Evolutionary conservation across 2,329 filamentous ascomycete genomes (phyloP), one percentile per base, ranked within the genome.

Genomic region (Phialophora verrucosa): DNA sequence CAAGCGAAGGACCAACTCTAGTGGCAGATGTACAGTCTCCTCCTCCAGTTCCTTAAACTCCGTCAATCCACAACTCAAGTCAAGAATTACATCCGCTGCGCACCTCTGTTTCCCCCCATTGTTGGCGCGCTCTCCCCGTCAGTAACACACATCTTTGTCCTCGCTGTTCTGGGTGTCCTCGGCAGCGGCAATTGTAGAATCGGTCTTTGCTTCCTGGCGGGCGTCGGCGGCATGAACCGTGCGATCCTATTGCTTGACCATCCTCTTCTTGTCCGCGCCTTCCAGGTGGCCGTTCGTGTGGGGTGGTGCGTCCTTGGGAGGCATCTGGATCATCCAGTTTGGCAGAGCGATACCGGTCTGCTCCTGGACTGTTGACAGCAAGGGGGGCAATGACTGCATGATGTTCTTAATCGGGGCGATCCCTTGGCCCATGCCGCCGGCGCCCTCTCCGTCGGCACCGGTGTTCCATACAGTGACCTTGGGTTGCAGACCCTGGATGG

Each of bases 381-480:
- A 83, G 4, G 92, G 92, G 42, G 92, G 92, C 68, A 96, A 81
- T 76, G 88, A 90, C 82, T 95, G 92, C 80, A 95, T 93, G 44
- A 96, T 84, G 72, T 94, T 93, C 70, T 91, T 84, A 79, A 95
- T 89, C 3, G 90, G 84, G 1, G 85, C 86, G 27, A 84, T 80
- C 8, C 83, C 88, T 63, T 85, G 81, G 32, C 72, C 68, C 50
- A 78, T 76, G 49, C 77, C 77, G 29, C 78, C 79, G 50, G 75
- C 80, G n/a, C 78, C 81, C 23, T 76, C 75, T 14, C 59, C 59
- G 11, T 55, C 38, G 32, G 68, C 72, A 51, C 91, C 91, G 8
- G 92, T 96, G 76, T 92, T 95, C 92, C 92, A 96, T 29, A 94
- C 88, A 69, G 89, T 93, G 80, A 96, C 95, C 88, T 96, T 96